Evolutionary conservation across 306 rosid species (phyloP).

Genomic region (Acacia melanoxylon): DNA sequence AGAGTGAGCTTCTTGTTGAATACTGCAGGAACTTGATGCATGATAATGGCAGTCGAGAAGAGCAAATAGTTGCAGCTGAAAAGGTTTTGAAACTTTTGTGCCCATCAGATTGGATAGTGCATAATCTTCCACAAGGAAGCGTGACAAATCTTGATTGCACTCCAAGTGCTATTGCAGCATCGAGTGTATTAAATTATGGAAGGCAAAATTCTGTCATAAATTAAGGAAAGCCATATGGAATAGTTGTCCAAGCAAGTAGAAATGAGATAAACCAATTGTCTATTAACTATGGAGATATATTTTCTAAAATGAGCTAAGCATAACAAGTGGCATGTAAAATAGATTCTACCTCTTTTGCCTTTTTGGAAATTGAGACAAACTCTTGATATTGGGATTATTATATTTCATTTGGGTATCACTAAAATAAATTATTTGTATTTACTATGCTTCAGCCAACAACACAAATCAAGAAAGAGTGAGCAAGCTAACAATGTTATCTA

Average conservation of each 20-base stretch:
- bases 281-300: too few relatives aligned
- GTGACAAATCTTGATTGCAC: slow-evolving; percentile 31
- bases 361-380: too few relatives aligned
- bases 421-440: too few relatives aligned
- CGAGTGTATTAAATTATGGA: slow-evolving; percentile 50
- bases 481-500: too few relatives aligned
- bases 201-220: slow-evolving; percentile 69
- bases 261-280: not conserved
- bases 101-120: slow-evolving; percentile 44
- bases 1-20: slow-evolving; percentile 18
- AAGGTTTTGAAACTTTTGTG: slow-evolving; percentile 62
- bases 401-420: too few relatives aligned
- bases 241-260: not conserved
- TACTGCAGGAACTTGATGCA: slow-evolving; percentile 58
- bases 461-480: too few relatives aligned
- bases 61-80: slow-evolving; percentile 66
- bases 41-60: slow-evolving; percentile 43
- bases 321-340: too few relatives aligned
- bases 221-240: slow-evolving; percentile 35
- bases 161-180: slow-evolving; percentile 80
- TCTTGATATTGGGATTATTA: too few relatives aligned
- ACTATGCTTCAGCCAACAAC: too few relatives aligned
- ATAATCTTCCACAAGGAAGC: slow-evolving; percentile 25
- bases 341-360: too few relatives aligned
- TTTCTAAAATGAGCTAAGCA: too few relatives aligned